phyloP scores from a whole-genome alignment of 768 basidiomycete species.

The Rhizopogon rudus region DNA sequence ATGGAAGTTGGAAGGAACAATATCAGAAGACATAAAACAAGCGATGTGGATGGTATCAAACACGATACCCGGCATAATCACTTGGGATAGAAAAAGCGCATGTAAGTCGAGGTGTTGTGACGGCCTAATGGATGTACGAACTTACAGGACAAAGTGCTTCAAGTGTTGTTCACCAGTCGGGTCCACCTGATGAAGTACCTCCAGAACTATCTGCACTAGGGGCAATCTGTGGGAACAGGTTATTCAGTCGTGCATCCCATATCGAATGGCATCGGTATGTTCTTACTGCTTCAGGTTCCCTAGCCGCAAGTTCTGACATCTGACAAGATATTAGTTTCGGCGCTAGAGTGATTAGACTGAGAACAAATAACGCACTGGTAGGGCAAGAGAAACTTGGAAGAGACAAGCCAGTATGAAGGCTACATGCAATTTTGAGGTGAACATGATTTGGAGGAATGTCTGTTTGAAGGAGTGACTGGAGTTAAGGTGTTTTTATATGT shows the following conservation, averaged over 20 bases:
- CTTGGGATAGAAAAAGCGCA: not conserved
- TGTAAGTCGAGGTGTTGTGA: not conserved
- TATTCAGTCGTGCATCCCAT: constrained; percentile 6
- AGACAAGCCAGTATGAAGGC: constrained; percentile 17
- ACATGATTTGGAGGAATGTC: constrained; percentile 11
- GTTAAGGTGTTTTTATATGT: constrained; percentile 17
- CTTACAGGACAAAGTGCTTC: not conserved
- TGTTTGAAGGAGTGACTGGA: not conserved
- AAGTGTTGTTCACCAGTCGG: constrained; percentile 23
- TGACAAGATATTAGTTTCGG: constrained; percentile 6
- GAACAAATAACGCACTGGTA: constrained; percentile 12
- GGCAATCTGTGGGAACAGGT: constrained; percentile 2
- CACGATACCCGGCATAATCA: not conserved
- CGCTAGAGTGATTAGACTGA: not conserved
- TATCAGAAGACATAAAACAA: not conserved
- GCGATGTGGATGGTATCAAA: not conserved
- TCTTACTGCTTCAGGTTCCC: constrained; percentile 9
- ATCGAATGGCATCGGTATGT: not conserved
- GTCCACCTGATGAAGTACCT: constrained; percentile 7
- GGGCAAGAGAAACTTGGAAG: constrained; percentile 16
- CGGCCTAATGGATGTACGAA: constrained; percentile 8
- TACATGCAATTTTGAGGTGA: constrained; percentile 13
- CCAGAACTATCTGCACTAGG: constrained; percentile 17
- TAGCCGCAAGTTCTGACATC: constrained; percentile 8
- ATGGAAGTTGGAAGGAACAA: not conserved